Evolutionary conservation across 306 rosid genomes (phyloP), one percentile per base, ranked within the genome.

Genomic region (Echinosophora koreensis): DNA sequence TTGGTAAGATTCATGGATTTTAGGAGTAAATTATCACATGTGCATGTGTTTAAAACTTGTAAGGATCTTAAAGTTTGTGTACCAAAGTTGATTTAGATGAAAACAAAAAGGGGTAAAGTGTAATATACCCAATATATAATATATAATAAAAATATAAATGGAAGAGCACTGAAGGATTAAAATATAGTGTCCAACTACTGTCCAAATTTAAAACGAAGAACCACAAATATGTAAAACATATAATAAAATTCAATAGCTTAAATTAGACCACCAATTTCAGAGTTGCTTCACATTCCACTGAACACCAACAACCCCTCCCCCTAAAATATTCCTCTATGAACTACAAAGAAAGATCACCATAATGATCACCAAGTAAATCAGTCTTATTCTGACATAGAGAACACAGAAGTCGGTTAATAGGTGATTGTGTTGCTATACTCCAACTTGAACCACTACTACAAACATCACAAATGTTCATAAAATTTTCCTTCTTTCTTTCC

Each of bases 121-220:
- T 41, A 41, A 41, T 8, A 0, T 41, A 41, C 42, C 8, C 8
- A 7, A 41, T 2, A 41, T 41, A 41, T 8, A 41, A 41, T 2
- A 41, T 41, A 41, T 8, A 41, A 41, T 41, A 41, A 41, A 8
- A 41, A 41, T 41, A 41, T 41, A 41, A 41, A 41, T 8, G 46
- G 11, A 41, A 7, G 46, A 41, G 11, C 11, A 41, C 46, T 8
- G 2, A 41, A 30, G 11, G 46, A 41, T 41, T 8, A 41, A 41
- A 41, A 41, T 41, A 41, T 41, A 41, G 9, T 41, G 11, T 8
- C 46, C 46, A 41, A 7, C 8, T 7, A 9, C 49, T 10, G 17
- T 4, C 59, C 76, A 59, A 32, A 60, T 54, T 5, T 75, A 28
- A 61, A 71, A 56, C 66, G 63, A 62, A 69, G n/a, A 14, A 49